Conservation (phyloP, 805 yeast genomes). For the Debaryomyces prosopidis region DNA sequence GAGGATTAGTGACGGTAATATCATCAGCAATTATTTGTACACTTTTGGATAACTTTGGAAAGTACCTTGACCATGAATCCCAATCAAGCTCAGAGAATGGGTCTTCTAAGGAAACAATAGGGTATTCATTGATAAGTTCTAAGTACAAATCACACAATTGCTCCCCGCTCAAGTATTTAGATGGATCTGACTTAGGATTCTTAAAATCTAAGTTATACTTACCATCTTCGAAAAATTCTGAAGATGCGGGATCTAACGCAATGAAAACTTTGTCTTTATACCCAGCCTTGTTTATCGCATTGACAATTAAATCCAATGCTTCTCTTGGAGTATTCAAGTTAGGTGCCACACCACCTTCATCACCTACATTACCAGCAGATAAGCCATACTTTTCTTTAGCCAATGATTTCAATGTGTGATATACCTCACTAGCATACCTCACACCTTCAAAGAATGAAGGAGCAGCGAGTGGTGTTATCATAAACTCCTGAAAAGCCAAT, state of each 20-base stretch:
- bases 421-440: slow-evolving; percentile 20
- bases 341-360: slow-evolving; percentile 27
- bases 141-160: slow-evolving; percentile 16
- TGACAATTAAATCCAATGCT: slow-evolving; percentile 20
- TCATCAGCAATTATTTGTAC: slow-evolving; percentile 21
- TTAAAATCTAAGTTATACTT: slow-evolving; percentile 21
- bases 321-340: slow-evolving; percentile 18
- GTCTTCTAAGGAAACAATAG: slow-evolving; percentile 22
- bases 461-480: slow-evolving; percentile 20
- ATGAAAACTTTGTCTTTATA: slow-evolving; percentile 17
- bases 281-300: slow-evolving; percentile 18
- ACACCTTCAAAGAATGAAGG: slow-evolving; percentile 18
- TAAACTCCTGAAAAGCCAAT: slow-evolving; percentile 24
- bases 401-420: slow-evolving; percentile 18
- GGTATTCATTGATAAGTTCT: slow-evolving; percentile 17
- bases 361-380: slow-evolving; percentile 25
- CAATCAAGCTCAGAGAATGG: slow-evolving; percentile 25
- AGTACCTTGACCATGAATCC: slow-evolving; percentile 20
- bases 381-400: slow-evolving; percentile 19
- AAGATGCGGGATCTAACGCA: slow-evolving; percentile 22
- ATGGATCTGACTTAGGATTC: slow-evolving; percentile 16
- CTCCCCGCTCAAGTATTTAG: slow-evolving; percentile 18
- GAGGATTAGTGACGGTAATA: slow-evolving; percentile 23
- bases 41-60: slow-evolving; percentile 11
- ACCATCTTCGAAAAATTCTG: slow-evolving; percentile 22